Evolutionary conservation across 1,139 yeast species (phyloP), one percentile per base, ranked within the genome.

Genomic region (Sugiyamaella xylanicola): DNA sequence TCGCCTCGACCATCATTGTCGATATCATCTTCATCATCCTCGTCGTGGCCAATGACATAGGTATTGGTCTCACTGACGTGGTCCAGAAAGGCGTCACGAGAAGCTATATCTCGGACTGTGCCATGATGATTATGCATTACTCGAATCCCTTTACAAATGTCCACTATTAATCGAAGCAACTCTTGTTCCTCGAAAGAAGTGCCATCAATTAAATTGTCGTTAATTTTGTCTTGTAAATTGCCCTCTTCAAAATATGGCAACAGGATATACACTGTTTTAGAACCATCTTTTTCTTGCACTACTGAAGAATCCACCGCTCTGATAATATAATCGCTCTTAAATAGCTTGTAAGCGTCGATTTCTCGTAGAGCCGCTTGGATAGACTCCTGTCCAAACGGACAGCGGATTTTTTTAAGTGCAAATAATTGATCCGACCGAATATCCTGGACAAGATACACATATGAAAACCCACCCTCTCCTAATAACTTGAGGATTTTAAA

Each of bases 391-490:
- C 97, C 97, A 70, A 85, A 89, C 1, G 96, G 92, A 27, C 97
- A 91, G 59, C 92, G 76, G 54, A 90, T 88, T 74, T 88, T 87
- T 73, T 92, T 91, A 65, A 92, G 73, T 1, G 97, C 97, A 65
- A 82, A 87, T 21, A 74, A 68, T 27, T 83, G 77, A 52, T 79
- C 78, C 48, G 75, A 74, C 20, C 65, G 65, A 56, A 74, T 70
- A 35, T 83, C 78, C 62, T 79, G 77, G 7, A 90, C 96, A 37
- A 90, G 75, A 66, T 92, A 92, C n/a, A 90, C 96, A 65, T 87
- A 90, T 1, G 95, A 85, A 67, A 87, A 87, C 4, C 95, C 96
- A 1, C 96, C 96, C 72, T 91, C 97, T 8, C 96, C 96, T 4
- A 92, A 73, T 20, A 92, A 77, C 59, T 83, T 80, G 51, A 83